Evolutionary conservation across 164 flowering plant species (phyloP).

Genomic region (Magnolia sinica): DNA sequence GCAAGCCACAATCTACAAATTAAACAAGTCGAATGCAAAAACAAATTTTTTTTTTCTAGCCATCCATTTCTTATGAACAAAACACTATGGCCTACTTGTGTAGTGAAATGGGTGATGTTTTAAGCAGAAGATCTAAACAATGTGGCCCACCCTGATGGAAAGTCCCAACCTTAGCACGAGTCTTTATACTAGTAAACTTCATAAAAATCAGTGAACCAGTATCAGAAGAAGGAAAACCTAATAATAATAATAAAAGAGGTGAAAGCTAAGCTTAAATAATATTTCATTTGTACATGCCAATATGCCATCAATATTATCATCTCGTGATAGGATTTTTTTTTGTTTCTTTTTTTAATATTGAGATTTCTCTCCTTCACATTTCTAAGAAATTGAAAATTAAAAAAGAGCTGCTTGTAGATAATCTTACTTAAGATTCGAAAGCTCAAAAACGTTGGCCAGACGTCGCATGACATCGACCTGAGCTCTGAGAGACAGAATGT

Average conservation of each 20-base stretch:
- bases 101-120: not conserved
- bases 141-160: not conserved
- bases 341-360: not conserved
- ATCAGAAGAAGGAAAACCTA: not conserved
- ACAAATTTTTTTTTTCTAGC: not conserved
- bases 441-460: constrained; percentile 37
- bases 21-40: too few relatives aligned
- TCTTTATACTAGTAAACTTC: too few relatives aligned
- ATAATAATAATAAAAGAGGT: not conserved
- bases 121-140: not conserved
- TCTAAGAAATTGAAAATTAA: not conserved
- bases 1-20: too few relatives aligned
- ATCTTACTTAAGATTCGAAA: constrained; percentile 21
- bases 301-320: constrained; percentile 20
- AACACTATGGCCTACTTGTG: not conserved
- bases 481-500: constrained; percentile 55
- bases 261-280: not conserved
- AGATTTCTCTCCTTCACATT: constrained; percentile 7
- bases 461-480: constrained; percentile 76
- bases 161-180: not conserved
- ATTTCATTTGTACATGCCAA: constrained; percentile 31
- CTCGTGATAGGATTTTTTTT: not conserved
- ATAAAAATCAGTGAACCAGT: not conserved
- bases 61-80: not conserved
- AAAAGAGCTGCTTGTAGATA: not conserved